Evolutionary conservation across 768 basidiomycete species (phyloP).

Genomic region (Tylopilus balloui): DNA sequence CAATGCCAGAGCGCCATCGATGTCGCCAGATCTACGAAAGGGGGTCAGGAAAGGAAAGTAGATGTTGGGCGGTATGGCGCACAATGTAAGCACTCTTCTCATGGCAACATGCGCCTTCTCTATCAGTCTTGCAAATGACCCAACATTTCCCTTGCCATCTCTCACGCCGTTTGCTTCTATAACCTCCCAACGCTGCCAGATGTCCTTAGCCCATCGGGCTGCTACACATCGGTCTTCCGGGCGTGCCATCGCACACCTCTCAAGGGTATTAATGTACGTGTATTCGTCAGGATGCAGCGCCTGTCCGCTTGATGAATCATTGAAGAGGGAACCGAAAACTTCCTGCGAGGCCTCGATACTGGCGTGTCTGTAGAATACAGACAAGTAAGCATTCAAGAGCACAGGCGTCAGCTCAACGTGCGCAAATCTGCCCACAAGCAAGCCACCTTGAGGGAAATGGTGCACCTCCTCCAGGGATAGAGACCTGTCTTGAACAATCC

Average conservation of each 20-base stretch:
- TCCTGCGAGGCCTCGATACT: constrained; percentile 45
- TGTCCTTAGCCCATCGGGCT: constrained; percentile 47
- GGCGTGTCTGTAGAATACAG: constrained; percentile 63
- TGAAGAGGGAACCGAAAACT: constrained; percentile 50
- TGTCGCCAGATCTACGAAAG: constrained; percentile 41
- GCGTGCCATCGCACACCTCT: constrained; percentile 49
- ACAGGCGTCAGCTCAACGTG: constrained; percentile 54
- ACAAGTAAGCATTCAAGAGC: constrained; percentile 77
- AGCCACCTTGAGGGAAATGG: background rate
- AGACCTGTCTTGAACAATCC: constrained; percentile 46
- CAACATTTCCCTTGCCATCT: constrained; percentile 18
- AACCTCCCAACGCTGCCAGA: constrained; percentile 64
- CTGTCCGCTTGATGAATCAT: constrained; percentile 1
- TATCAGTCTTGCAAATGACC: constrained; percentile 43
- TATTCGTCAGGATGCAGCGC: constrained; percentile 46
- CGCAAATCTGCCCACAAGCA: constrained; percentile 43
- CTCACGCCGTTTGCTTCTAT: constrained; percentile 40
- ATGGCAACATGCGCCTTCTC: constrained; percentile 68
- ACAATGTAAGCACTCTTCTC: constrained; percentile 65
- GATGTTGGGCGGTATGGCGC: constrained; percentile 26
- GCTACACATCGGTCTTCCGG: constrained; percentile 46
- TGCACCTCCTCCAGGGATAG: background rate
- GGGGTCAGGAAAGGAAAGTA: background rate
- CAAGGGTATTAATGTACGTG: constrained; percentile 62
- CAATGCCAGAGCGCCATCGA: constrained; percentile 50